Evolutionary conservation across 805 yeast species (phyloP).

Genomic region (Kuraishia hungarica): DNA sequence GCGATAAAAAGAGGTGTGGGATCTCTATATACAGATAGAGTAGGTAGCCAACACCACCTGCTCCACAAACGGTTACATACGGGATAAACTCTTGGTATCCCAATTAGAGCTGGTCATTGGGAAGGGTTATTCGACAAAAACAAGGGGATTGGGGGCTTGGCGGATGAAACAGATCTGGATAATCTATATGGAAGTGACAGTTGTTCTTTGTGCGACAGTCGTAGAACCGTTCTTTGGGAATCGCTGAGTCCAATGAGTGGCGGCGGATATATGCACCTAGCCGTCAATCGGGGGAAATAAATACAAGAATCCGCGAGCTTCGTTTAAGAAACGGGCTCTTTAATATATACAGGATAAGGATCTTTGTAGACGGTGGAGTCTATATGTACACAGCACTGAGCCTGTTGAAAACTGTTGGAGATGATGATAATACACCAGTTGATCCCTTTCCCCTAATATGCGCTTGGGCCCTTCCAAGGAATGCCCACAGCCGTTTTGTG

Average conservation of each 20-base stretch:
- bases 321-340: not conserved
- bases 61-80: not conserved
- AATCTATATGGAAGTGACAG: not conserved
- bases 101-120: not conserved
- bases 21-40: not conserved
- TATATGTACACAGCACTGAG: not conserved
- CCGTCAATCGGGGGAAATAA: not conserved
- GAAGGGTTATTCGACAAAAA: not conserved
- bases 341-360: not conserved
- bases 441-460: not conserved
- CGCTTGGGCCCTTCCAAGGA: not conserved
- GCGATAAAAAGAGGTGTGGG: not conserved
- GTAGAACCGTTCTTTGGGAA: no score
- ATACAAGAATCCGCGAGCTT: not conserved
- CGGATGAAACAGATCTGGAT: not conserved
- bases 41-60: not conserved
- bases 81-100: constrained; percentile 1
- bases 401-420: not conserved
- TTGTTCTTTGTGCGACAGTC: no score
- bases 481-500: not conserved
- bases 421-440: not conserved
- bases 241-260: not conserved
- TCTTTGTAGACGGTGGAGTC: not conserved
- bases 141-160: not conserved
- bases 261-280: not conserved